Conservation (phyloP, 371 early-diverging fungal species). For the Zychaea mexicana region DNA sequence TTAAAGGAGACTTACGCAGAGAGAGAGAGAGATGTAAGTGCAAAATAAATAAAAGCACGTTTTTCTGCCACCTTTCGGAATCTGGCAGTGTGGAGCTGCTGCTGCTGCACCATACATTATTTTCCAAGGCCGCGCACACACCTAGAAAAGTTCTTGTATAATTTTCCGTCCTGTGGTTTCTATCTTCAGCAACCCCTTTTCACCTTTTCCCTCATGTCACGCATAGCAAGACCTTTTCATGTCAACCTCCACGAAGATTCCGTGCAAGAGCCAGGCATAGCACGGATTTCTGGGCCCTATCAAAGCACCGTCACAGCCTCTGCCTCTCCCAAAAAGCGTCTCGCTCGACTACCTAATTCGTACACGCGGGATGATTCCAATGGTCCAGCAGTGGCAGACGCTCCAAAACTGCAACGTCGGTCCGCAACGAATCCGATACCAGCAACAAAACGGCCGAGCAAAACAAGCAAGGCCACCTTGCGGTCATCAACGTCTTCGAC, state of each 20-base stretch:
- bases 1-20: too few species aligned
- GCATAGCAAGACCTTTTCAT: slow-evolving; percentile 19
- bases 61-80: too few species aligned
- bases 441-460: background rate
- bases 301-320: background rate
- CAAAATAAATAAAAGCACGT: too few species aligned
- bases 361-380: slow-evolving; percentile 7
- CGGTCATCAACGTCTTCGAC: slow-evolving; percentile 15
- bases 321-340: background rate
- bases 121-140: too few species aligned
- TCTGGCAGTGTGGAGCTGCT: too few species aligned
- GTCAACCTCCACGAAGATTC: slow-evolving; percentile 3
- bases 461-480: background rate
- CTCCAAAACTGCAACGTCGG: slow-evolving; percentile 18
- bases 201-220: too few species aligned
- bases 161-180: too few species aligned
- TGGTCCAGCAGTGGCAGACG: slow-evolving; percentile 15
- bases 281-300: background rate
- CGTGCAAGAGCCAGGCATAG: slow-evolving; percentile 5
- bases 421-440: background rate
- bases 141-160: too few species aligned
- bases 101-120: too few species aligned
- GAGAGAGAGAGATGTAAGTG: too few species aligned
- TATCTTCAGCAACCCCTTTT: too few species aligned
- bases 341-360: background rate